Conservation (phyloP, 352 stramenopile species). For the Bremia lactucae region DNA sequence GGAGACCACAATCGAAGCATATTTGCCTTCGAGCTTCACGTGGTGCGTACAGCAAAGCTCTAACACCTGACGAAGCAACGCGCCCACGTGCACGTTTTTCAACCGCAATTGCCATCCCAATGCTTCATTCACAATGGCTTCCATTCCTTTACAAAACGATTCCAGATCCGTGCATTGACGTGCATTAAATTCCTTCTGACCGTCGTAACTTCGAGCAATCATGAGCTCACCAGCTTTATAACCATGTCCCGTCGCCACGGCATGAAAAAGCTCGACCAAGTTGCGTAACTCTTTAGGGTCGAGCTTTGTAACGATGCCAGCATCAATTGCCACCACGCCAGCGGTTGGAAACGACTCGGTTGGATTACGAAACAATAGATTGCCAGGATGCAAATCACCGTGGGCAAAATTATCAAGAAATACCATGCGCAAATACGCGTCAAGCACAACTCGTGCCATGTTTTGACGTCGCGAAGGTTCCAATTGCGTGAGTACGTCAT, state of each 20-base stretch:
- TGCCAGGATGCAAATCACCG: conserved; percentile 89
- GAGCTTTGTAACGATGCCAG: conserved; percentile 77
- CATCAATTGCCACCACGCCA: conserved; percentile 70
- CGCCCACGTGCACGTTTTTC: conserved; percentile 66
- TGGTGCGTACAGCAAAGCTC: conserved; percentile 88
- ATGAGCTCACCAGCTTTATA: conserved; percentile 73
- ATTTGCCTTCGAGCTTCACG: conserved; percentile 90
- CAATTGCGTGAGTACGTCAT: conserved; percentile 40
- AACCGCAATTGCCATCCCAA: conserved; percentile 52
- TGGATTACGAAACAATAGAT: conserved; percentile 71
- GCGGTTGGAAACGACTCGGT: conserved; percentile 17
- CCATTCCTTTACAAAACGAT: conserved; percentile 64
- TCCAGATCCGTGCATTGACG: conserved; percentile 58
- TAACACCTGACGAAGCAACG: conserved; percentile 62
- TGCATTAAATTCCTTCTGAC: conserved; percentile 10
- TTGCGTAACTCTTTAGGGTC: conserved; percentile 66
- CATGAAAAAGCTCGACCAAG: conserved; percentile 81
- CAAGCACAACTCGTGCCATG: conserved; percentile 68
- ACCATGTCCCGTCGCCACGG: conserved; percentile 70
- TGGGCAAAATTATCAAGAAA: conserved; percentile 94
- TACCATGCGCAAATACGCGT: conserved; percentile 90
- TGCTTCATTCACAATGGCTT: conserved; percentile 58
- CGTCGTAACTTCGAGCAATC: conserved; percentile 54
- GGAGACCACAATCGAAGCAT: conserved; percentile 90
- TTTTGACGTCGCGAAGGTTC: conserved; percentile 41